Conservation (phyloP, 371 early-diverging fungal genomes). For the Mortierella sp. region DNA sequence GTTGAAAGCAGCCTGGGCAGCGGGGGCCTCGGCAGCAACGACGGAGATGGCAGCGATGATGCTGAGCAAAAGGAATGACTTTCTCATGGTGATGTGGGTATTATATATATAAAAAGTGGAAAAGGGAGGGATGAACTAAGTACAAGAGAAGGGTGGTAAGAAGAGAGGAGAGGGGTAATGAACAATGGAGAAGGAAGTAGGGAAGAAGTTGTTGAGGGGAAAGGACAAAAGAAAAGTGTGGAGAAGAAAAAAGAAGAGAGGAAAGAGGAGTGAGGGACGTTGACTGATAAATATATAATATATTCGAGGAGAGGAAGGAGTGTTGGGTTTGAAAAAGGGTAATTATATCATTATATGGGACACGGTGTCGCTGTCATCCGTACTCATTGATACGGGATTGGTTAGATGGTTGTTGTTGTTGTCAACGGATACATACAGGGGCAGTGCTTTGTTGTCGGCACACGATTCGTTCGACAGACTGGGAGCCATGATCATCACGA, state of each 20-base stretch:
- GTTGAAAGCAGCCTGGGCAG: slow-evolving; percentile 45
- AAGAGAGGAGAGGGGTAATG: neutral
- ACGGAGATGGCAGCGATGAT: slow-evolving; percentile 57
- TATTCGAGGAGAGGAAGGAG: too few species aligned
- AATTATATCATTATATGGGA: neutral
- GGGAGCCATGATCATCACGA: neutral
- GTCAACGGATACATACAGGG: too few species aligned
- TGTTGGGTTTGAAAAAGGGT: neutral
- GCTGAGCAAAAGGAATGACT: slow-evolving; percentile 46
- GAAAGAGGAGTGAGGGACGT: neutral
- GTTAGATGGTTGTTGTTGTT: too few species aligned
- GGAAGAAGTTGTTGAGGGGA: neutral
- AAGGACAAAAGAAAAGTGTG: neutral
- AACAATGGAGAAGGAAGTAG: neutral
- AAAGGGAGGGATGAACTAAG: neutral
- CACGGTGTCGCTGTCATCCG: neutral
- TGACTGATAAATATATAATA: neutral
- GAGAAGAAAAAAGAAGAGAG: slow-evolving; percentile 1
- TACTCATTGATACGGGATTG: too few species aligned
- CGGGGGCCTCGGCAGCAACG: slow-evolving; percentile 54
- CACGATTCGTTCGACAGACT: neutral
- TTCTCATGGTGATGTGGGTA: slow-evolving; percentile 36
- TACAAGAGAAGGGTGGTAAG: neutral
- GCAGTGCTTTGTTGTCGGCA: slow-evolving; percentile 4
- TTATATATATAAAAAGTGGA: slow-evolving; percentile 11